Evolutionary conservation across 371 early-diverging fungal genomes (phyloP).

Genomic region (Gilbertella persicaria): DNA sequence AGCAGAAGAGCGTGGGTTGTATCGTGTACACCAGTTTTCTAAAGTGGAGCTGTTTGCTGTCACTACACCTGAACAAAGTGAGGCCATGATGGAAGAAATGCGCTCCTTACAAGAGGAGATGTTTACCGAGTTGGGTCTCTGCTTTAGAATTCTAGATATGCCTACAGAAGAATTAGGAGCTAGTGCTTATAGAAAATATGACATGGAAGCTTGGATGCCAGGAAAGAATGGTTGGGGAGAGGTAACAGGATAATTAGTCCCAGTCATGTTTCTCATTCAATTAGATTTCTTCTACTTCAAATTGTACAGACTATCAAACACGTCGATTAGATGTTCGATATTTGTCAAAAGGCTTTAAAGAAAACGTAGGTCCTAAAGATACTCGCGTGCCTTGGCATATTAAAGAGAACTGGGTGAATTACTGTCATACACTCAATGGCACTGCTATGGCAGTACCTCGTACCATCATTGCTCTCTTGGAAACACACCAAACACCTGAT

Average conservation of each 20-base stretch:
- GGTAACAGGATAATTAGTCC: conserved; percentile 49
- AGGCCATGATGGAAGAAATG: conserved; percentile 73
- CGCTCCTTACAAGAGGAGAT: conserved; percentile 73
- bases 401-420: conserved; percentile 50
- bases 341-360: conserved; percentile 31
- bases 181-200: conserved; percentile 89
- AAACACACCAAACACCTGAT: conserved; percentile 75
- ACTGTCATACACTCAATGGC: conserved; percentile 92
- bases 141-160: conserved; percentile 89
- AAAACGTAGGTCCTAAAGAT: conserved; percentile 33
- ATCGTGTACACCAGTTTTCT: conserved; percentile 93
- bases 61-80: conserved; percentile 66
- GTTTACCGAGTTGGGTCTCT: conserved; percentile 78
- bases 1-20: conserved; percentile 83
- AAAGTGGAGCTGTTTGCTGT: conserved; percentile 92
- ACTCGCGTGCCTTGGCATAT: conserved; percentile 20
- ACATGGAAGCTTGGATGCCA: conserved; percentile 97
- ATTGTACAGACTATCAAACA: conserved; percentile 86
- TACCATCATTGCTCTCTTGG: conserved; percentile 83
- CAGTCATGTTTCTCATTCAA: not conserved
- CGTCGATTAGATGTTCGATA: conserved; percentile 75
- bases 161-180: conserved; percentile 93
- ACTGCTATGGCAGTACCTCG: conserved; percentile 94
- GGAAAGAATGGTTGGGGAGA: conserved; percentile 90
- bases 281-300: conserved; percentile 80